phyloP scores from a whole-genome alignment of 768 basidiomycete species.

The Leccinum broughii region DNA sequence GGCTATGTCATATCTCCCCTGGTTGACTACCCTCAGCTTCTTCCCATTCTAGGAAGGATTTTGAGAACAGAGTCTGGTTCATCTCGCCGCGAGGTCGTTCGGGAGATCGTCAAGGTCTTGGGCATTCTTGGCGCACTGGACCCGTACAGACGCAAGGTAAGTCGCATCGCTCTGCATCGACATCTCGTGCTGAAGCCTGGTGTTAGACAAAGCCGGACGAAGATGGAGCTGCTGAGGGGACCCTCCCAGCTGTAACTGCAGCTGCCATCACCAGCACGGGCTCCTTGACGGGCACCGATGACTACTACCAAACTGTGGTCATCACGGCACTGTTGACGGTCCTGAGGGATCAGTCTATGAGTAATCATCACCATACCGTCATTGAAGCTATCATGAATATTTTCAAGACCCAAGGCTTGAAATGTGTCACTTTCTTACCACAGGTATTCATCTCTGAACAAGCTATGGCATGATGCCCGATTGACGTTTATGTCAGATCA shows the following conservation, averaged over 20 bases:
- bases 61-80: conserved; percentile 74
- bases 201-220: conserved; percentile 60
- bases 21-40: conserved; percentile 85
- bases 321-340: conserved; percentile 86
- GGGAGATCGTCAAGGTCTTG: conserved; percentile 93
- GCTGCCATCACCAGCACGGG: conserved; percentile 66
- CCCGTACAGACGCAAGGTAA: conserved; percentile 91
- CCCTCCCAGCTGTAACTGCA: conserved; percentile 61
- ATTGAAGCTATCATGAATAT: conserved; percentile 99
- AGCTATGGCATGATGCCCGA: conserved; percentile 4
- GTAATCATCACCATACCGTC: conserved; percentile 85
- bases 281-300: conserved; percentile 72
- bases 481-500: conserved; percentile 55
- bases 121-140: conserved; percentile 96
- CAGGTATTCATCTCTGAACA: conserved; percentile 53
- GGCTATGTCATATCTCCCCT: conserved; percentile 93
- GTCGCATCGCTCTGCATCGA: conserved; percentile 10
- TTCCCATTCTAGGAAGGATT: conserved; percentile 84
- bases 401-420: conserved; percentile 96
- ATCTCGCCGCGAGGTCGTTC: conserved; percentile 86
- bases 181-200: conserved; percentile 9
- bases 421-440: conserved; percentile 93
- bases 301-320: conserved; percentile 96
- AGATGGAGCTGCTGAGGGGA: conserved; percentile 59
- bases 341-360: conserved; percentile 85